Evolutionary conservation across 306 rosid genomes (phyloP).

Genomic region (Medicago arabica): DNA sequence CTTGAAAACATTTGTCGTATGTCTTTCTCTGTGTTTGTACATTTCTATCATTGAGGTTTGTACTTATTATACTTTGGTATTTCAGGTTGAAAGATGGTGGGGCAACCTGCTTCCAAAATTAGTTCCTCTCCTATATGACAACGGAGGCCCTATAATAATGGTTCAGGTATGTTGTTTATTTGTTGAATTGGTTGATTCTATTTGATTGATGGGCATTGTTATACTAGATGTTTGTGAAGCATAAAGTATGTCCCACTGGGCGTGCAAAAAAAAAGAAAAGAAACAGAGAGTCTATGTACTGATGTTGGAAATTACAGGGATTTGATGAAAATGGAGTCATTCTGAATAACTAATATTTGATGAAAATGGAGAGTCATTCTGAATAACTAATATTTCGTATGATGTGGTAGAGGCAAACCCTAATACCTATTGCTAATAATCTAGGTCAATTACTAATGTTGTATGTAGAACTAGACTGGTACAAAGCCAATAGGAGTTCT

Average conservation of each 20-base stretch:
- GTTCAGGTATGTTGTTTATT: conserved; percentile 73
- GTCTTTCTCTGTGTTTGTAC: conserved; percentile 1
- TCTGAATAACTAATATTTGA: conserved; percentile 29
- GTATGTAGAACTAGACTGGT: conserved; percentile 5
- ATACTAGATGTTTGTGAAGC: conserved; percentile 15
- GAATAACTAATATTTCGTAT: conserved; percentile 23
- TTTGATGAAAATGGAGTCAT: conserved; percentile 9
- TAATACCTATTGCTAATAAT: conserved; percentile 6
- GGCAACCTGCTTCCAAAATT: conserved; percentile 74
- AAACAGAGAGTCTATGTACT: conserved; percentile 25
- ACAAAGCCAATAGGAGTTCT: conserved; percentile 13
- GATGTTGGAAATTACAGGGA: conserved; percentile 25
- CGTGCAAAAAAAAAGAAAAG: too few species aligned
- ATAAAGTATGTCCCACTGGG: conserved; percentile 27
- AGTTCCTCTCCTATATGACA: conserved; percentile 74
- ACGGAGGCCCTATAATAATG: conserved; percentile 91
- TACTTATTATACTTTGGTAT: conserved; percentile 37
- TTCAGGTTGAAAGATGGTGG: conserved; percentile 97
- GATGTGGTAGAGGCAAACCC: conserved; percentile 14
- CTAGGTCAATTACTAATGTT: conserved; percentile 20
- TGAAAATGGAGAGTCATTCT: conserved; percentile 5
- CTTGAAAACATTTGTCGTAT: conserved; percentile 27
- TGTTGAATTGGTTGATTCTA: conserved; percentile 12
- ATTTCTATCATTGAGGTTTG: conserved; percentile 32
- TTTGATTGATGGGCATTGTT: conserved; percentile 27